These are phyloP conservation scores for Piedraia hortae DNA, from an alignment of 2,329 filamentous ascomycete genomes.

Conservation along the genomic window DNA sequence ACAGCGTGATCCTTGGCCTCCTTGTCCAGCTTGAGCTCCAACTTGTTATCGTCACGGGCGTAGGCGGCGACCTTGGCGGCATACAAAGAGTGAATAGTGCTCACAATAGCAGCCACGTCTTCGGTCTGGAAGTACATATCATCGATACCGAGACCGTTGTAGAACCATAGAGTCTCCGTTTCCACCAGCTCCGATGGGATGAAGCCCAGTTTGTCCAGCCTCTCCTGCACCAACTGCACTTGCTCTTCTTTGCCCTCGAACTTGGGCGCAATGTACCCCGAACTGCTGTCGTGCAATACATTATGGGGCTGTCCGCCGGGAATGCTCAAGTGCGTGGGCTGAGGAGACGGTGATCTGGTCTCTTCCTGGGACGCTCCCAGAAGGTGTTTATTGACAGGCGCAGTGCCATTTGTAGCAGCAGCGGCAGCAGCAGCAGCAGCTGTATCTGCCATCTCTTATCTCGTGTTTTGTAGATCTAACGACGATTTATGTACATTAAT, in stretches of 20 bases:
- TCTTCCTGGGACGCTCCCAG: slow-evolving; percentile 27
- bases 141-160: slow-evolving; percentile 88
- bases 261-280: slow-evolving; percentile 81
- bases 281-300: slow-evolving; percentile 61
- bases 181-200: slow-evolving; percentile 64
- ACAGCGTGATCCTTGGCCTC: slow-evolving; percentile 85
- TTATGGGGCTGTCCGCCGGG: slow-evolving; percentile 28
- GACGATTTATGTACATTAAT: too few relatives aligned
- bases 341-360: slow-evolving; percentile 57
- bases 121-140: slow-evolving; percentile 96
- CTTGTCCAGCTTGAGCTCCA: slow-evolving; percentile 89
- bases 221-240: slow-evolving; percentile 68
- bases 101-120: slow-evolving; percentile 60
- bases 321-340: slow-evolving; percentile 61
- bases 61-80: slow-evolving; percentile 89
- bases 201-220: slow-evolving; percentile 55
- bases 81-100: slow-evolving; percentile 85
- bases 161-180: slow-evolving; percentile 82
- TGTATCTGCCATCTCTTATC: slow-evolving; percentile 1
- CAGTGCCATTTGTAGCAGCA: slow-evolving; percentile 3
- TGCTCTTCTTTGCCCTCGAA: slow-evolving; percentile 83
- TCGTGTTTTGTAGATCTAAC: too few relatives aligned
- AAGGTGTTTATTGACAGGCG: slow-evolving; percentile 26
- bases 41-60: slow-evolving; percentile 70
- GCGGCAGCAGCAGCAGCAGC: slow-evolving; percentile 2